Evolutionary conservation across 331 rosid genomes (phyloP), one percentile per base, ranked within the genome.

Genomic region (Rhamnella rubrinervis): DNA sequence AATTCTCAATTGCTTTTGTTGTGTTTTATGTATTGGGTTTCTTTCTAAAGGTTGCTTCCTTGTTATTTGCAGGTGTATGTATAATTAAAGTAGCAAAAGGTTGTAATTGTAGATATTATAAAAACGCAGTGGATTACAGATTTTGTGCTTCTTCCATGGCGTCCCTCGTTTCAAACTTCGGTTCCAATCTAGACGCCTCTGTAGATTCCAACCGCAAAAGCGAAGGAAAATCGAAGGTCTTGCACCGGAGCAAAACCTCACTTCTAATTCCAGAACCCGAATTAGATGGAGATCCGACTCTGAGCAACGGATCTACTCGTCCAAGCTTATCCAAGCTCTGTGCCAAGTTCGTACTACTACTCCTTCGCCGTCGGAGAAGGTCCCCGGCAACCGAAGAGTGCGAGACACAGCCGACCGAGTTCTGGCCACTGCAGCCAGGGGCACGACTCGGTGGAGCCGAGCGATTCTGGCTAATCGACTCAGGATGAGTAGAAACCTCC

Each of bases 401-500:
- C 86, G 87, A 2, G 72, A 81, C 8, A 77, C 91, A 52, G 96
- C 97, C 3, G 83, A 93, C 77, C 73, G 88, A 12, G 83, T 93
- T n/a, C 91, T 93, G 25, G 98, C 97, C 5, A 63, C 71, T 2
- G 58, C 87, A 4, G 91, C 91, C 47, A 85, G 77, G 66, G 97
- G 98, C 0, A 75, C 83, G 75, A 87, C 96, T 25, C 88, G 92
- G 50, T 93, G 98, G 98, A 93, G 98, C 82, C 85, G 91, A 18
- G 92, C 95, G 52, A 88, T 93, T 70, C 89, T 90, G 44, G 74
- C 80, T 8, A 74, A 62, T 58, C 91, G 85, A 17, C 72, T 81
- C 63, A 67, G 84, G 41, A 35, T 68, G 39, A 52, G 35, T 18
- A 79, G 71, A 75, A 84, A 75, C 55, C 56, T 85, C 0, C 78